Base-by-base conservation (phyloP, 192 early-diverging fungal species). In the Cladochytrium replicatum region DNA sequence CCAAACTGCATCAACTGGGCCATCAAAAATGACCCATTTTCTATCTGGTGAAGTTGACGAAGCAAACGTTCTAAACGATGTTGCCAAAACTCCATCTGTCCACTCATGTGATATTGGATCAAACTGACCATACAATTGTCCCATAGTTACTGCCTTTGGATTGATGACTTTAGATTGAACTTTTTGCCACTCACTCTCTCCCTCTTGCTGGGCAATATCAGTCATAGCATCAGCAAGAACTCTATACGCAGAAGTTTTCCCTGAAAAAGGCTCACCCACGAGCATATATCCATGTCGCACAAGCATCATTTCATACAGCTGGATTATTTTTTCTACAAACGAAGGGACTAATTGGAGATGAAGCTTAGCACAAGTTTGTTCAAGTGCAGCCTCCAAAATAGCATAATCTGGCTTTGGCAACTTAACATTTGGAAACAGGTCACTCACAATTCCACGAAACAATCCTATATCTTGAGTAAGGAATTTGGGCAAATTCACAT, bases 21-120 rank as follows among this genome's bases (percentile, higher is more conserved):
- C 77, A 44, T 80, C 77, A 64, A 80, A 80, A 11, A 80, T 71
- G 2, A 76, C 73, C 77, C 77, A 80, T 46, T 80, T 80, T 11
- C 73, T 50, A 52, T 80, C 77, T 7, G 71, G 71, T 30, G 53
- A 63, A 0, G 65, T 65, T 29, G 67, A 67, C 40, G 61, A 66
- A 2, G 73, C 77, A 48, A 61, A 76, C 27, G 49, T 65, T 30
- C 77, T 47, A 57, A 77, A 76, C 1, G 52, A 56, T 7, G 68
- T 75, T 24, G 72, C 77, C 17, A 80, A 48, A 19, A 80, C 70
- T 28, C 77, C 77, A 47, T 80, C 77, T 21, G 67, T 78, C 77
- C 77, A 80, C 54, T 80, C 77, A 41, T 76, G 73, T 4, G 77
- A 76, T 15, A 68, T 52, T 3, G 73, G 75, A 53, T 80, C 73